Base-by-base conservation (phyloP, 306 rosid species). In the Coriaria nepalensis region DNA sequence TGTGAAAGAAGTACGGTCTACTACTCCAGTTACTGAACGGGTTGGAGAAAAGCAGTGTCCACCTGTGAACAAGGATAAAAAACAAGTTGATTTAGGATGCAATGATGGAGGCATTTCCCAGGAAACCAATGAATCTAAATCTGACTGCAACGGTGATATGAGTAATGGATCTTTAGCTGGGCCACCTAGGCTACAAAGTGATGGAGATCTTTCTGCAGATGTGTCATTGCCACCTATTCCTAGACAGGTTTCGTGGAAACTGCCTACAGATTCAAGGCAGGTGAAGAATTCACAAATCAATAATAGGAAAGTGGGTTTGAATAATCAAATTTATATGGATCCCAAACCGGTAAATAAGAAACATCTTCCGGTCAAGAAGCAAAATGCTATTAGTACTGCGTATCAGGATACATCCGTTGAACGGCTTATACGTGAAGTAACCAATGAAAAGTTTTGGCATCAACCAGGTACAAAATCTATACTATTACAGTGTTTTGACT, bases 381-480 rank as follows among this genome's bases (percentile, higher is more conserved):
- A 77, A 64, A 60, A 59, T 55, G 55, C 81, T 55, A 66, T 50
- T 15, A 74, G 71, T 67, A 59, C 59, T 54, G 64, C 56, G 54
- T 72, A 86, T 67, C 95, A 79, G 63, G 95, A 90, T 68, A 68
- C 95, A 1, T 90, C 98, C 0, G 92, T 90, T 47, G 98, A 90
- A 68, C 93, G 95, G 60, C 98, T 90, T 47, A 85, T 90, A 70
- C 77, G 98, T 53, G 95, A 90, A 81, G 98, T 90, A 50, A 90
- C 95, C 45, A 90, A 78, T 32, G 98, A 81, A 63, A 90, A 85
- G 79, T 85, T 90, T 73, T 90, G 98, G 95, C 95, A 79, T 58
- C 86, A 79, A 50, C 95, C 95, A 79, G 98, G 98, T 90, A 79
- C 55, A 55, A 43, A 66, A 10, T 20, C 3, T 20, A 20, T 56